A percentile compares a stretch with the other conserved stretches of the same genome.
These are phyloP conservation scores for Globisporangium recalcitrans DNA, from an alignment of 352 stramenopile genomes.

Conservation along the genomic window DNA sequence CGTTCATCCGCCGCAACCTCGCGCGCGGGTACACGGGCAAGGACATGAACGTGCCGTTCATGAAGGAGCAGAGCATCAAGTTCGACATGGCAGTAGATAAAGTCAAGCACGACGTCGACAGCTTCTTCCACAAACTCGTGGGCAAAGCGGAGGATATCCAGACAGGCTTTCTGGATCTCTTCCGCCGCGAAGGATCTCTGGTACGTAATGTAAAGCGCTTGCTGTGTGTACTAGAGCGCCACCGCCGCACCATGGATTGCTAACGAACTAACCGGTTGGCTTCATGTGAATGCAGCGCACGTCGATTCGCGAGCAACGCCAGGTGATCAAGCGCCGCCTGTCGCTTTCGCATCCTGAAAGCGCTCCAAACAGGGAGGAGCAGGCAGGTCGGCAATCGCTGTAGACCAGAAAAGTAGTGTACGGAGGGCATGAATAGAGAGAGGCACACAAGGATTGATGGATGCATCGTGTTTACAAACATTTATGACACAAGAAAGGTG, in stretches of 20 bases:
- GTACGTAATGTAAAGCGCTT: conserved; percentile 26
- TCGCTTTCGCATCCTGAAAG: conserved; percentile 1
- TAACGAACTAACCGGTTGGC: not conserved
- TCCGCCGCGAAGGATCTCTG: conserved; percentile 69
- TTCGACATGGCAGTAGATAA: conserved; percentile 85
- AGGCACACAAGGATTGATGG: not conserved
- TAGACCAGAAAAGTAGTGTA: not conserved
- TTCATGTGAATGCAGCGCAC: not conserved
- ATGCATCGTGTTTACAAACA: not conserved
- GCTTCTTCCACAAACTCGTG: conserved; percentile 71
- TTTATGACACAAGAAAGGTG: too few species aligned
- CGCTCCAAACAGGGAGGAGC: not conserved
- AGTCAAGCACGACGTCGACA: conserved; percentile 73
- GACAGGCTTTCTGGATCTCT: conserved; percentile 69
- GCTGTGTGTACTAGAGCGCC: too few species aligned
- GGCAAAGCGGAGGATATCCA: conserved; percentile 80
- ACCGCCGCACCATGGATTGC: too few species aligned
- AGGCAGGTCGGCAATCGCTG: conserved; percentile 3
- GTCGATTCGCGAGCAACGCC: conserved; percentile 9
- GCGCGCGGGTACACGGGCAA: conserved; percentile 87
- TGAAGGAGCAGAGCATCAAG: conserved; percentile 87
- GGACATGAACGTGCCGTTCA: conserved; percentile 90
- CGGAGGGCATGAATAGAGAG: not conserved
- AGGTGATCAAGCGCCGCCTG: conserved; percentile 3
- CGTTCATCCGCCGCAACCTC: conserved; percentile 88